Evolutionary conservation across 176 grass and related monocot species (phyloP).

Genomic region (Carex cristatella): DNA sequence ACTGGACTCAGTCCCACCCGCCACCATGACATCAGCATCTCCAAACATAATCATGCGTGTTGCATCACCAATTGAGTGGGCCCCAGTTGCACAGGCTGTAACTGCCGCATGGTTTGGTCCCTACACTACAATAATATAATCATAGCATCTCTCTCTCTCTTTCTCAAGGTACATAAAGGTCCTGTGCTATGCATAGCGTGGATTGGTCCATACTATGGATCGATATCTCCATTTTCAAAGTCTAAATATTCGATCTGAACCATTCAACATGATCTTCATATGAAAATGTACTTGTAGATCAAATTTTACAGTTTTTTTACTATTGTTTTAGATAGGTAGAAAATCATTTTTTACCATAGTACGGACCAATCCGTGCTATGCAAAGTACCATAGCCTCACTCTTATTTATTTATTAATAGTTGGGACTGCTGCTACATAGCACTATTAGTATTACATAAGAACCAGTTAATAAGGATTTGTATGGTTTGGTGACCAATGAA

Average conservation of each 20-base stretch:
- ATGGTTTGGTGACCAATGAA: not conserved
- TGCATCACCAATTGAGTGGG: slow-evolving; percentile 93
- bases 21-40: slow-evolving; percentile 96
- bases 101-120: slow-evolving; percentile 97
- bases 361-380: too few species aligned
- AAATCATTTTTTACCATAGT: too few species aligned
- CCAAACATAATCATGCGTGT: slow-evolving; percentile 94
- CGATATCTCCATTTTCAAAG: too few species aligned
- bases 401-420: not conserved
- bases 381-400: not conserved
- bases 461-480: not conserved
- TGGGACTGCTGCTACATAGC: not conserved
- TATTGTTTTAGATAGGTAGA: too few species aligned
- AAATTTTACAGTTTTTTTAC: too few species aligned
- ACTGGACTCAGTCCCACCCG: slow-evolving; percentile 82
- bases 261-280: too few species aligned
- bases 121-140: slow-evolving; percentile 40
- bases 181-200: too few species aligned
- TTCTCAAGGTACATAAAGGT: not conserved
- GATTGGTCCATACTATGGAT: too few species aligned
- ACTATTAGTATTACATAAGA: not conserved
- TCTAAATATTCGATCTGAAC: too few species aligned
- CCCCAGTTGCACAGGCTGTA: slow-evolving; percentile 91
- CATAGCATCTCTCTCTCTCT: not conserved
- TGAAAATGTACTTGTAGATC: too few species aligned